phyloP scores from a whole-genome alignment of 2,329 filamentous ascomycete genomes.

The Phaeophleospora eucalypticola region DNA sequence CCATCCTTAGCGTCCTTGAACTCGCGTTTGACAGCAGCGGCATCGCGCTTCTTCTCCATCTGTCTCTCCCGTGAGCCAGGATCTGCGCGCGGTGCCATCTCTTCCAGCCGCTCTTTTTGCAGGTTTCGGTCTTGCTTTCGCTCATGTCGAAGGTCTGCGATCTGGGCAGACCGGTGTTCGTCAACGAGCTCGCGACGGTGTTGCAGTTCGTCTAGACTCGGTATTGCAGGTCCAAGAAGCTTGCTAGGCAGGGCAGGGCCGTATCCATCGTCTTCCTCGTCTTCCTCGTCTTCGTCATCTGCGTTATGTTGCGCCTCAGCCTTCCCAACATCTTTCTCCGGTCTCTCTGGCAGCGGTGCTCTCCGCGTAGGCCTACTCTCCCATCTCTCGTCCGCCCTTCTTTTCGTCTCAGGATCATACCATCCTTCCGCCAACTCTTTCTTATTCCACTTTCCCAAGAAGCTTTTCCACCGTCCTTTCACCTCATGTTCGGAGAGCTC shows the following conservation, averaged over 20 bases:
- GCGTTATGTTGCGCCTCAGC: constrained; percentile 58
- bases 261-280: constrained; percentile 60
- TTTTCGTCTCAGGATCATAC: constrained; percentile 78
- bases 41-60: constrained; percentile 77
- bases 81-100: constrained; percentile 77
- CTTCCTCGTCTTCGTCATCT: constrained; percentile 42
- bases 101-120: constrained; percentile 72
- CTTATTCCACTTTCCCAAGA: constrained; percentile 85
- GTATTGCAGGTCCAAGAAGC: constrained; percentile 58
- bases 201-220: constrained; percentile 69
- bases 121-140: constrained; percentile 61
- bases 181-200: constrained; percentile 51
- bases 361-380: constrained; percentile 20
- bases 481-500: constrained; percentile 70
- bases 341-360: constrained; percentile 4
- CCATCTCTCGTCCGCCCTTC: constrained; percentile 42
- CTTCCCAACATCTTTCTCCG: constrained; percentile 40
- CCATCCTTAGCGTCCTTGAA: constrained; percentile 66
- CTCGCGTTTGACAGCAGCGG: constrained; percentile 66
- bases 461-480: constrained; percentile 88
- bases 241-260: constrained; percentile 48
- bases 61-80: constrained; percentile 76
- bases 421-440: constrained; percentile 83
- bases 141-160: constrained; percentile 54
- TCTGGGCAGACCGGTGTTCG: constrained; percentile 44